Percentiles rank a stretch among this genome's conserved stretches.
Evolutionary conservation across 148 eudicot genomes (phyloP).

Genomic region (Spergularia marina): DNA sequence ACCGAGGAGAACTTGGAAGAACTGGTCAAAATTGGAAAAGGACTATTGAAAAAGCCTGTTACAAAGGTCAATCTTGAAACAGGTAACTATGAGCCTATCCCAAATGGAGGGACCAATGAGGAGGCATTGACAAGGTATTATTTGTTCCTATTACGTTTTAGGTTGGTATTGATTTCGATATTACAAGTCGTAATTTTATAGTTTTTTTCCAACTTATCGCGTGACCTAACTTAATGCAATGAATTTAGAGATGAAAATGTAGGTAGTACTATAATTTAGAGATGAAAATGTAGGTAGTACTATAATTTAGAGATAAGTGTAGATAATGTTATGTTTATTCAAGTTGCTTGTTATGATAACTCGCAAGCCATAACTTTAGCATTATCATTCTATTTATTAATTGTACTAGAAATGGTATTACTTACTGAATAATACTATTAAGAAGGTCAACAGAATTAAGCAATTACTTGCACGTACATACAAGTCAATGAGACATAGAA

Average conservation of each 20-base stretch:
- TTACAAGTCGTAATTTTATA: not conserved
- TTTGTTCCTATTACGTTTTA: not conserved
- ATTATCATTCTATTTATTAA: no score
- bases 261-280: no score
- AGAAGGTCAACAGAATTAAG: not conserved
- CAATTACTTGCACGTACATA: not conserved
- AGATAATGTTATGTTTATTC: no score
- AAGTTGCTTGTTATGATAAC: no score
- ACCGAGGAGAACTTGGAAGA: conserved; percentile 39
- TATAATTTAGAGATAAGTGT: no score
- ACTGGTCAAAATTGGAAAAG: conserved; percentile 44
- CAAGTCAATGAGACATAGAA: no score
- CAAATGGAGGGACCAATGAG: conserved; percentile 38
- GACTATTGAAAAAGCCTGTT: conserved; percentile 41
- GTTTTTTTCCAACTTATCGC: no score
- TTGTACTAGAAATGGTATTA: not conserved
- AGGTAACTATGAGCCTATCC: conserved; percentile 43
- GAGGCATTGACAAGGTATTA: conserved; percentile 42
- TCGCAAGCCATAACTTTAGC: no score
- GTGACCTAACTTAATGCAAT: no score
- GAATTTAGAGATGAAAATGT: no score
- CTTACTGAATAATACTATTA: not conserved
- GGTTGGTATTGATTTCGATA: not conserved
- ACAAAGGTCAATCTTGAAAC: conserved; percentile 33
- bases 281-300: no score